Percentiles rank a stretch among this genome's conserved stretches.
phyloP scores from a whole-genome alignment of 306 rosid genomes.

The Quercus engelmannii region DNA sequence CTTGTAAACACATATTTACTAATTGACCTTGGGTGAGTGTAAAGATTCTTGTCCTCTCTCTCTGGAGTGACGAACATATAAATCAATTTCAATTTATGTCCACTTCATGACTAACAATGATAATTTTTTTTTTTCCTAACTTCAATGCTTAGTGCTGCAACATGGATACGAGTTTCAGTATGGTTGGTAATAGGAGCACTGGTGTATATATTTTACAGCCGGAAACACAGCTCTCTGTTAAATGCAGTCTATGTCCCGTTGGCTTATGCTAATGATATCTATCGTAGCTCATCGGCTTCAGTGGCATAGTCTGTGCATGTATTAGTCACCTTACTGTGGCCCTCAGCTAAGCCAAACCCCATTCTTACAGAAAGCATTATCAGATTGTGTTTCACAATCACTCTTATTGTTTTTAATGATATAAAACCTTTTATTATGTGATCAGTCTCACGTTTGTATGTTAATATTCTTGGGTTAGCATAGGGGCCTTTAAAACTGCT shows the following conservation, averaged over 20 bases:
- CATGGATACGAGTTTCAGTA: conserved; percentile 57
- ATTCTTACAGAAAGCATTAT: background rate
- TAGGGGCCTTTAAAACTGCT: background rate
- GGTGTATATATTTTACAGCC: conserved; percentile 55
- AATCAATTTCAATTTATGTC: background rate
- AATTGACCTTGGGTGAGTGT: conserved; percentile 67
- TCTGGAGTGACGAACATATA: background rate
- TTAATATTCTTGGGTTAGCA: background rate
- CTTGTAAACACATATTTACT: conserved; percentile 65
- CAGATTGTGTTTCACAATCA: background rate
- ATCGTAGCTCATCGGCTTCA: conserved; percentile 27
- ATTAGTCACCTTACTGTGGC: background rate
- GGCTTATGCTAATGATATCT: conserved; percentile 43
- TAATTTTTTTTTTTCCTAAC: background rate
- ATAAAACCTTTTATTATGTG: background rate
- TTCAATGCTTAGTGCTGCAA: conserved; percentile 40
- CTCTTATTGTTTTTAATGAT: conserved; percentile 10
- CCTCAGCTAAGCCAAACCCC: background rate
- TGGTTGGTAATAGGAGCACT: conserved; percentile 56
- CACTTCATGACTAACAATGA: background rate
- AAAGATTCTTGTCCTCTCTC: background rate
- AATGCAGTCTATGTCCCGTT: conserved; percentile 61
- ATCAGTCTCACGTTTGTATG: conserved; percentile 2
- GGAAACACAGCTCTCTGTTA: conserved; percentile 54
- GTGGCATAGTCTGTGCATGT: conserved; percentile 22